Evolutionary conservation across 306 rosid species (phyloP).

Genomic region (Fagus crenata): DNA sequence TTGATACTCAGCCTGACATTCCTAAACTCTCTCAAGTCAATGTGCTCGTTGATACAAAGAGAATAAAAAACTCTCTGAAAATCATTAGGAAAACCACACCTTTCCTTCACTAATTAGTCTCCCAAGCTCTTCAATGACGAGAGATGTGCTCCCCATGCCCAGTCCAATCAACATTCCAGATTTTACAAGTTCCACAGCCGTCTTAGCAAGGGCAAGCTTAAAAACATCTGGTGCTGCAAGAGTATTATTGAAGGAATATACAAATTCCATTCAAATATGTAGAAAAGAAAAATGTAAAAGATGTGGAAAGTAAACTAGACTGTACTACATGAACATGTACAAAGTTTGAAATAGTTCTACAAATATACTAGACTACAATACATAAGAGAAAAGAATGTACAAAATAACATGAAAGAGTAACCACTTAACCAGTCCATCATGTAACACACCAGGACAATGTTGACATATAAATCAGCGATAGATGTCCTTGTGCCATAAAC

Average conservation of each 20-base stretch:
- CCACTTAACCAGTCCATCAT: too few relatives aligned
- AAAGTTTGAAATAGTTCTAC: not conserved
- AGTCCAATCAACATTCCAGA: conserved; percentile 31
- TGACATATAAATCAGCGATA: too few relatives aligned
- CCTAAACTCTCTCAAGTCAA: too few relatives aligned
- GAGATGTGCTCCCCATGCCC: conserved; percentile 22
- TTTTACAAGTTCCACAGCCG: conserved; percentile 26
- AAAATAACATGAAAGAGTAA: too few relatives aligned
- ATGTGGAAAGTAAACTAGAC: not conserved
- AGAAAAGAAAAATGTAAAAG: not conserved
- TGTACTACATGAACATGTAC: not conserved
- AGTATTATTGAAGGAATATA: not conserved
- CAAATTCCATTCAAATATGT: not conserved
- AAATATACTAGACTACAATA: not conserved
- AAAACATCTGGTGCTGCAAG: conserved; percentile 24
- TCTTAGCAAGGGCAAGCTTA: conserved; percentile 22
- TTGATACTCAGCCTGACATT: too few relatives aligned
- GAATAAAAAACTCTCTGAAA: not conserved
- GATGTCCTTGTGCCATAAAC: too few relatives aligned
- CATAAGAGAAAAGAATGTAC: not conserved
- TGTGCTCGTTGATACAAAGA: not conserved
- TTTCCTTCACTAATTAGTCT: conserved; percentile 24
- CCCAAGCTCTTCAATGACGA: conserved; percentile 26
- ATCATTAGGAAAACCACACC: conserved; percentile 14
- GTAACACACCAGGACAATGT: too few relatives aligned